Conservation (phyloP, 225 moss, liverwort and hornwort genomes). For the Pleurozium schreberi region DNA sequence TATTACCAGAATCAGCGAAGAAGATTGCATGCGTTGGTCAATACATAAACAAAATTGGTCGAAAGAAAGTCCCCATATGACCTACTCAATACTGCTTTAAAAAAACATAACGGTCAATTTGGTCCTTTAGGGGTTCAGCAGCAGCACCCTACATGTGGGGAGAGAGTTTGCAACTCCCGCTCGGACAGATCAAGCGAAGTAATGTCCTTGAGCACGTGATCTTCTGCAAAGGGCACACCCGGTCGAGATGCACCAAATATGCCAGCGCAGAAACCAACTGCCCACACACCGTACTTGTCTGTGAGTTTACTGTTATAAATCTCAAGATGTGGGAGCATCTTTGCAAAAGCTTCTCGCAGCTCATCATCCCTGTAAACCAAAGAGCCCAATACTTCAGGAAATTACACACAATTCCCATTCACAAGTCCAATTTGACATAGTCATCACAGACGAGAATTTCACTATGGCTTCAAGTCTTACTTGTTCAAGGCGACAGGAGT, state of each 20-base stretch:
- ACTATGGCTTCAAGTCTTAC: conserved; percentile 20
- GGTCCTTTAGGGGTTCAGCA: background rate
- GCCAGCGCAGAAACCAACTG: conserved; percentile 74
- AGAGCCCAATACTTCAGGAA: background rate
- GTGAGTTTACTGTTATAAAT: conserved; percentile 82
- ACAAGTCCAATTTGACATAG: background rate
- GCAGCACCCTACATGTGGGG: conserved; percentile 42
- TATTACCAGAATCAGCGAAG: background rate
- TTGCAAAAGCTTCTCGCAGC: conserved; percentile 34
- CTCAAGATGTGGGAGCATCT: conserved; percentile 48
- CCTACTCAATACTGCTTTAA: background rate
- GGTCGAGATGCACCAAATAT: conserved; percentile 43
- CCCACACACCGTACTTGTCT: conserved; percentile 64
- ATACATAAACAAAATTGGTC: background rate
- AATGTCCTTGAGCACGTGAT: conserved; percentile 36
- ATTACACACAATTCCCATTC: background rate
- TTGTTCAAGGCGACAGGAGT: conserved; percentile 51
- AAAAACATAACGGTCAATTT: background rate
- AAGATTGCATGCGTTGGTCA: background rate
- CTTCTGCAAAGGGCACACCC: conserved; percentile 8
- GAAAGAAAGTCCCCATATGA: background rate
- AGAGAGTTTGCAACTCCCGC: conserved; percentile 43
- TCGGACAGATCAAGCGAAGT: conserved; percentile 74
- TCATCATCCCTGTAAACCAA: conserved; percentile 21
- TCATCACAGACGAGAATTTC: background rate